Conservation (phyloP, 768 basidiomycete species). For the Lentinula boryana region DNA sequence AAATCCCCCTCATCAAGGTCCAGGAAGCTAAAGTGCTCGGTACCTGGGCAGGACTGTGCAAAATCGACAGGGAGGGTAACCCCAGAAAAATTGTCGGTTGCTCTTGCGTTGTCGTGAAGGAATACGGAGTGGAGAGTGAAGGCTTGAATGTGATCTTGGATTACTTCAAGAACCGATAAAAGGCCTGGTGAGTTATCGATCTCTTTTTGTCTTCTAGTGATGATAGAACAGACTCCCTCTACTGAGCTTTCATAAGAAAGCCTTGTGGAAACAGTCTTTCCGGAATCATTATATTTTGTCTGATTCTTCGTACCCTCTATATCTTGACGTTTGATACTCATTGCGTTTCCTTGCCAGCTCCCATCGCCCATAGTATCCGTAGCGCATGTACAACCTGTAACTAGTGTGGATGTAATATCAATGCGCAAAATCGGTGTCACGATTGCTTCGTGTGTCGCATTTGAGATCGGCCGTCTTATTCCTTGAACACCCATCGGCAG, state of each 20-base stretch:
- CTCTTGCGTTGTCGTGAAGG: conserved; percentile 95
- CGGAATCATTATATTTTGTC: conserved; percentile 72
- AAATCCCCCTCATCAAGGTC: conserved; percentile 99
- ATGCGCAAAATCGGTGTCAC: too few species aligned
- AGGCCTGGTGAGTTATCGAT: conserved; percentile 9
- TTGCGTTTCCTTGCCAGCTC: background rate
- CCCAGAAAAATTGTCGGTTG: conserved; percentile 93
- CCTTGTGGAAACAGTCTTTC: conserved; percentile 72
- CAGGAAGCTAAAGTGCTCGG: conserved; percentile 97
- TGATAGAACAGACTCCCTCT: conserved; percentile 93
- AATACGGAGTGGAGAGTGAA: conserved; percentile 93
- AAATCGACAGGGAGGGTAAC: conserved; percentile 99
- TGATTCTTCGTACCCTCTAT: background rate
- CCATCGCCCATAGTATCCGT: background rate
- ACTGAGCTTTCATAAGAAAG: conserved; percentile 52
- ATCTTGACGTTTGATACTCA: background rate
- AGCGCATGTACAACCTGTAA: background rate
- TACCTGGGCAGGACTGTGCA: conserved; percentile 98
- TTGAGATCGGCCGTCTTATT: too few species aligned
- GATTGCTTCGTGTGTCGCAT: too few species aligned
- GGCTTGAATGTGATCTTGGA: conserved; percentile 90
- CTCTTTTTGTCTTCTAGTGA: conserved; percentile 29
- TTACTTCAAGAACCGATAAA: conserved; percentile 94
- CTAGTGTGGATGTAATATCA: background rate
- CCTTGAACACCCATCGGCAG: too few species aligned